Base-by-base conservation (phyloP, 805 yeast species). In the Teunomyces stri region DNA sequence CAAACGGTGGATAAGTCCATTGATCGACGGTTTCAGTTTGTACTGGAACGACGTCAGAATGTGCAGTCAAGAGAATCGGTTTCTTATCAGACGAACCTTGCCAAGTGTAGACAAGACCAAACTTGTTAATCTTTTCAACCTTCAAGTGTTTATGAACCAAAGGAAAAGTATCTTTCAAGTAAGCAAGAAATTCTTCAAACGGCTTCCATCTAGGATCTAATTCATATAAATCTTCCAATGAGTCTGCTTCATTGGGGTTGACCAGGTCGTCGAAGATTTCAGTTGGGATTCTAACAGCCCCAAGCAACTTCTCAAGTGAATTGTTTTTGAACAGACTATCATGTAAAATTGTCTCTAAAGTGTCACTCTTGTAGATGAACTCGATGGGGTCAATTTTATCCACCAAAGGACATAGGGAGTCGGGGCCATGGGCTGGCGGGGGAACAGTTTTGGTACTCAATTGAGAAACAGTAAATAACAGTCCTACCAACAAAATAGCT, bases 31-130 rank as follows among this genome's bases (percentile, higher is more conserved):
- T 70, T 27, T 67, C 74, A 40, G 58, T 56, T 43, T 64, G 70
- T 16, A 71, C 71, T 1, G 76, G 76, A 6, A 71, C 75, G 31
- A 71, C 76, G 45, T 71, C 76, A 50, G 62, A 67, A 54, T 71
- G 76, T 4, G 73, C 76, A 16, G 73, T 52, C 41, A 71, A 57
- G 47, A 71, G 50, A 12, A 71, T 56, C 7, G 76, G 76, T 46
- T 66, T 63, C 52, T 62, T 61, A n/a, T 42, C 25, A 10, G 51
- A 36, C 3, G 60, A 43, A 7, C 76, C 76, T 45, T 69, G 47
- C 74, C 74, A 70, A 21, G 72, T 64, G 47, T 58, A 65, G 9
- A 71, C 65, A 31, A 71, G 57, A n/a, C 65, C 68, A 43, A 65
- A 62, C 37, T 70, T 66, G 50, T 70, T 70, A 43, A 70, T 60